Base-by-base conservation (phyloP, 768 basidiomycete species). In the Mycena rosella region DNA sequence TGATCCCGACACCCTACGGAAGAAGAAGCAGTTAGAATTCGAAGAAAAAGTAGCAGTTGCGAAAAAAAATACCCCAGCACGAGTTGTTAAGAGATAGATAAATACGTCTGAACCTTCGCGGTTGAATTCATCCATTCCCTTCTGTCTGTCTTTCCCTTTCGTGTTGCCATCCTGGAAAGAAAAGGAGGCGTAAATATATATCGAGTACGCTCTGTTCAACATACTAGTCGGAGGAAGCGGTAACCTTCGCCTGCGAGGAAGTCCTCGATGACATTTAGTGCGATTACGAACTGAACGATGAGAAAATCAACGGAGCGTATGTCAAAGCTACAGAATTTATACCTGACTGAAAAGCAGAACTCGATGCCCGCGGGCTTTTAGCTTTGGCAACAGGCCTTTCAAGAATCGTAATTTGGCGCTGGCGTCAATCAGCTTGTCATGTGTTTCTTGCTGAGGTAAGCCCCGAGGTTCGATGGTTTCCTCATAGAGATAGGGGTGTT, bases 91-190 rank as follows among this genome's bases (percentile, higher is more conserved):
- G 2, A 99, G 82, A 78, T 95, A 99, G 68, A 99, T 90, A 78
- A 96, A 97, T 60, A 91, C 80, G 54, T 96, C 94, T 2, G 96
- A 98, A 38, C 86, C 87, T 5, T 91, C 90, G 42, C 88, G 90
- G 78, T 99, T 98, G 84, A 93, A 99, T 68, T 91, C 90, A 72
- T 99, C 98, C 90, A 99, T 98, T 53, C 89, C 90, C 76, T 94
- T 95, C 77, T 99, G 98, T 26, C 98, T 87, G n/a, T 89, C 87
- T 5, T 84, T 83, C 72, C 93, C 90, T 76, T 93, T 93, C 5
- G 96, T 96, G 67, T 88, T 90, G 14, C 98, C 98, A 76, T 99
- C 97, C 93, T 97, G 72, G 1, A 30, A 34, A 20, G n/a, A 58
- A 17, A 47, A n/a, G 20, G 55, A 66, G 24, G 26, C 24, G 24